These are phyloP conservation scores for Trifolium fragiferum DNA, from an alignment of 306 rosid genomes.

Conservation along the genomic window DNA sequence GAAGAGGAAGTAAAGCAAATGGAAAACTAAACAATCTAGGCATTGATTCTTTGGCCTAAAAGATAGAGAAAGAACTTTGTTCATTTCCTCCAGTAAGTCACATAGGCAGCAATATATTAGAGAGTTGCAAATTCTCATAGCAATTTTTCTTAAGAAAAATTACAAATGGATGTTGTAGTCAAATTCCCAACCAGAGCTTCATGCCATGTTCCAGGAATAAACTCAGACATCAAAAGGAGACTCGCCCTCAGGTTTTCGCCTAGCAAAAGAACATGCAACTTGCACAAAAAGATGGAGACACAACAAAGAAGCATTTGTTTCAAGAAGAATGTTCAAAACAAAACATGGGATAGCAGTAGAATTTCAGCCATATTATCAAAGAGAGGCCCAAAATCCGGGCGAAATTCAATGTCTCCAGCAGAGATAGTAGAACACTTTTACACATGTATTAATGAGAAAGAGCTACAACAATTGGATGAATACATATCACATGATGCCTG, in stretches of 20 bases:
- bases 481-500: constrained; percentile 59
- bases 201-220: constrained; percentile 18
- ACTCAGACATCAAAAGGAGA: constrained; percentile 35
- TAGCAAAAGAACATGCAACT: constrained; percentile 38
- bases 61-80: constrained; percentile 42
- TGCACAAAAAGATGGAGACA: constrained; percentile 33
- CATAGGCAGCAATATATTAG: constrained; percentile 23
- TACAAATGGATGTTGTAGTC: constrained; percentile 42
- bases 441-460: constrained; percentile 66
- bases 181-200: constrained; percentile 43
- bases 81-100: constrained; percentile 50
- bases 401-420: constrained; percentile 50
- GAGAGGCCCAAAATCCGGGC: background rate
- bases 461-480: constrained; percentile 48
- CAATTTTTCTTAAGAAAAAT: constrained; percentile 10
- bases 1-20: constrained; percentile 35
- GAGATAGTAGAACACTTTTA: constrained; percentile 55
- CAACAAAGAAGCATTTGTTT: constrained; percentile 22
- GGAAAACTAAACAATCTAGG: constrained; percentile 40
- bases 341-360: constrained; percentile 7
- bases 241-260: constrained; percentile 17
- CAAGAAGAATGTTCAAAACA: constrained; percentile 33
- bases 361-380: constrained; percentile 41
- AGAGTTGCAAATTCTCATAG: background rate
- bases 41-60: constrained; percentile 48